Base-by-base conservation (phyloP, 108 stramenopile genomes). In the Chaetoceros tenuissimus region DNA sequence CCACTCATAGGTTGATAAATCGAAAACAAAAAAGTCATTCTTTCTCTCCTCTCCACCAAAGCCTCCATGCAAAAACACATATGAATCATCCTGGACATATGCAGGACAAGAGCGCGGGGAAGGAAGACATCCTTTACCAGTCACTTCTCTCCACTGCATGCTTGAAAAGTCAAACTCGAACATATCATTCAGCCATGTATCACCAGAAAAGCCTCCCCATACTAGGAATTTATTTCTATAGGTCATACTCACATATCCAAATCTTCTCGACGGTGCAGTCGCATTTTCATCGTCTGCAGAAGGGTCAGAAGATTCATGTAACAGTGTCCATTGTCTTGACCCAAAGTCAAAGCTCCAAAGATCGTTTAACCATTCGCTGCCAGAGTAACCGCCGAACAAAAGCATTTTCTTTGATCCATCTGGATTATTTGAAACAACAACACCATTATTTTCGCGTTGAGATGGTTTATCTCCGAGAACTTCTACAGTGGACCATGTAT, bases 21-120 rank as follows among this genome's bases (percentile, higher is more conserved):
- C 82, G 61, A 80, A 95, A 2, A 82, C 87, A 67, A 92, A 94
- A 57, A 97, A 92, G 48, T 94, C 92, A 21, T 82, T 75, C 69
- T 94, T 94, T 3, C 95, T 67, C 62, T 96, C 89, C 17, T 93
- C 84, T 10, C 95, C 95, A 65, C 94, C 95, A 53, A 93, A 94
- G 2, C 92, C 95, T n/a, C 92, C 94, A 57, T 94, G 93, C 21
- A 97, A 89, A 61, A 92, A 97, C 1, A 97, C 89, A 46, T 85
- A 72, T 19, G 78, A 74, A 45, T 83, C 87, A 51, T 90, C 85
- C 49, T 87, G 83, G 24, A 82, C 85, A 87, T 87, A 94, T 2
- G 89, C 89, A 1, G 93, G 94, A 69, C 94, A 92, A 20, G 82
- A 84, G 28, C 94, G 68, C 2, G 77, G 74, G 8, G 82, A 81